Evolutionary conservation across 2,329 filamentous ascomycete genomes (phyloP).

Genomic region (Beauveria brongniartii): DNA sequence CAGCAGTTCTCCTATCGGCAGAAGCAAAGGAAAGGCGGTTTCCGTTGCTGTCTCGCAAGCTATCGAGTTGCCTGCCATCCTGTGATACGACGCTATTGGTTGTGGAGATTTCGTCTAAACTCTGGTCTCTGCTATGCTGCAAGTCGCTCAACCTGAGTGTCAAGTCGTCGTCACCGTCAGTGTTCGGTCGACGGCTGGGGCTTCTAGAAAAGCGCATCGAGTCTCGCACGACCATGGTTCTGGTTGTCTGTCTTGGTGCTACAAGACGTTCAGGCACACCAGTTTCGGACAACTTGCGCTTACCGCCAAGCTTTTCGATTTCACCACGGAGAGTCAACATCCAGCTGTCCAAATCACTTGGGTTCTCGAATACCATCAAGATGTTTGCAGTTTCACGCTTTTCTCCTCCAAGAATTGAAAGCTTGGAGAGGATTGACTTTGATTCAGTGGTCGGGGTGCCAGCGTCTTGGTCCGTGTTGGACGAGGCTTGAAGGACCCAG

Average conservation of each 20-base stretch:
- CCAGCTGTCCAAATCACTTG: conserved; percentile 71
- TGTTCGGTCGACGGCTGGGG: background rate
- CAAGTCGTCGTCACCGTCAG: conserved; percentile 19
- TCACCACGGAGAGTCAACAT: conserved; percentile 59
- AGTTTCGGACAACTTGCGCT: conserved; percentile 53
- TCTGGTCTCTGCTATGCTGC: conserved; percentile 30
- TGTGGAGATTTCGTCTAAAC: conserved; percentile 46
- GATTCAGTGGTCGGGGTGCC: conserved; percentile 41
- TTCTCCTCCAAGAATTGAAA: conserved; percentile 48
- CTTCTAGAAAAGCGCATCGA: conserved; percentile 31
- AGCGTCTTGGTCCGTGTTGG: conserved; percentile 49
- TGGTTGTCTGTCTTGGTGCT: background rate
- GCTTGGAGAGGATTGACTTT: conserved; percentile 56
- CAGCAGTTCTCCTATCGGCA: conserved; percentile 50
- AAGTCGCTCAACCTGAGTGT: conserved; percentile 16
- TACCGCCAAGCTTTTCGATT: conserved; percentile 63
- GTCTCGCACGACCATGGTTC: conserved; percentile 22
- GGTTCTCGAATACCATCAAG: conserved; percentile 63
- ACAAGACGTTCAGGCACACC: conserved; percentile 36
- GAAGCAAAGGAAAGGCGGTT: conserved; percentile 53
- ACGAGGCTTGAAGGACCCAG: conserved; percentile 71
- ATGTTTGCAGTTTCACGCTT: conserved; percentile 54
- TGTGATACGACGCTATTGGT: conserved; percentile 50
- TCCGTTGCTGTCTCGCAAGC: conserved; percentile 42
- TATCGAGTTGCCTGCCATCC: conserved; percentile 51